Conservation (phyloP, 2,329 filamentous ascomycete species). For the Geoglossum cookeanum region DNA sequence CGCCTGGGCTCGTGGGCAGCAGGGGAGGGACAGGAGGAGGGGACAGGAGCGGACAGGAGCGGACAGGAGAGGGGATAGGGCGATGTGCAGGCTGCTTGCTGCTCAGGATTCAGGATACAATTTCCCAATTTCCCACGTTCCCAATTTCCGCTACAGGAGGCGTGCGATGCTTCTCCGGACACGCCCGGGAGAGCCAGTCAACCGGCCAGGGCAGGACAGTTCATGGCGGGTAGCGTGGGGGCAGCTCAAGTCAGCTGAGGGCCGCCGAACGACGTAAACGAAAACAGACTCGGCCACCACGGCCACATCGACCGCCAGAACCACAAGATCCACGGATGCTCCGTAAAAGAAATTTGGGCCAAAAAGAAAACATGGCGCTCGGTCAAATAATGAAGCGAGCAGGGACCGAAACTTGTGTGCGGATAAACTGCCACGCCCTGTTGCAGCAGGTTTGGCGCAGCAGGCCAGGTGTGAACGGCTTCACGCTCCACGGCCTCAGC, state of each 20-base stretch:
- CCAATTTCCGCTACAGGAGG: too few relatives aligned
- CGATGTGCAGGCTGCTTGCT: background rate
- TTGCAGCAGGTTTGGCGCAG: constrained; percentile 1
- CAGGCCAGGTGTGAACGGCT: background rate
- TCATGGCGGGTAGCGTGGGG: background rate
- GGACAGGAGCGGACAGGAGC: too few relatives aligned
- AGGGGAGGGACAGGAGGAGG: too few relatives aligned
- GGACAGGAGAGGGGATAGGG: too few relatives aligned
- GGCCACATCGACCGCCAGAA: background rate
- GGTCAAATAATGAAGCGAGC: constrained; percentile 1
- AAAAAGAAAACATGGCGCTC: background rate
- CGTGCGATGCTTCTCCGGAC: background rate
- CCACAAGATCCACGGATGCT: background rate
- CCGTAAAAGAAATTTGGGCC: background rate
- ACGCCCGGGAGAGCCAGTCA: background rate
- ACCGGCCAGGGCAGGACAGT: background rate
- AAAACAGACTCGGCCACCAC: background rate
- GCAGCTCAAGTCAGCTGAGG: background rate
- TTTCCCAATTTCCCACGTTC: background rate
- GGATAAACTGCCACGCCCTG: constrained; percentile 3
- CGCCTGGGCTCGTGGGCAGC: too few relatives aligned
- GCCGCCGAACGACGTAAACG: background rate
- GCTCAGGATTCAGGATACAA: background rate
- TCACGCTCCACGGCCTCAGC: background rate
- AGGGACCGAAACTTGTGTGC: background rate